These are phyloP conservation scores for Pelargonium hybrid DNA, from an alignment of 441 rosid genomes.

Conservation along the genomic window DNA sequence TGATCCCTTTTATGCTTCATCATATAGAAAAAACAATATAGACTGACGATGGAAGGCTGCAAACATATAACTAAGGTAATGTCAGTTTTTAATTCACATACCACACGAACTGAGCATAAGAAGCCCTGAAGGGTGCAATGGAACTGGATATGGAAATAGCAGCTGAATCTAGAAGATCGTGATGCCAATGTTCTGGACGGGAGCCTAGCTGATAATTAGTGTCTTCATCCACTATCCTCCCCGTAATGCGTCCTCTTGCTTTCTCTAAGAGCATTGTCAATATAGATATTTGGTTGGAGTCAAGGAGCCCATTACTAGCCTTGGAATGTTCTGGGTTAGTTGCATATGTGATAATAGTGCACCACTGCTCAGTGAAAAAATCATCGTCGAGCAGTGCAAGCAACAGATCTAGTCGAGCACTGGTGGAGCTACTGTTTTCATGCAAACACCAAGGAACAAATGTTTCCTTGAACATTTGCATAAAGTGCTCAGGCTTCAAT, in stretches of 20 bases:
- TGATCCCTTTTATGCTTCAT: background rate
- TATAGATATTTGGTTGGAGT: slow-evolving; percentile 29
- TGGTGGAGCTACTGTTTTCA: slow-evolving; percentile 36
- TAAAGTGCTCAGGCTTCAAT: slow-evolving; percentile 36
- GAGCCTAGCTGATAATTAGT: slow-evolving; percentile 32
- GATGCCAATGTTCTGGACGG: slow-evolving; percentile 57
- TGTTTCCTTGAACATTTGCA: slow-evolving; percentile 48
- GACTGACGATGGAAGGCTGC: background rate
- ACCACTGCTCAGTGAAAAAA: slow-evolving; percentile 69
- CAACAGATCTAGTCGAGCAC: slow-evolving; percentile 63
- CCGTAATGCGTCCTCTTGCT: slow-evolving; percentile 46
- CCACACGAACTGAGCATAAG: slow-evolving; percentile 56
- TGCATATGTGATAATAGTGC: slow-evolving; percentile 46
- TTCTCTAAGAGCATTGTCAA: slow-evolving; percentile 60
- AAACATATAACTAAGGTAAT: background rate
- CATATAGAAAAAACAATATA: background rate
- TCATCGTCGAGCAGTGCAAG: slow-evolving; percentile 72
- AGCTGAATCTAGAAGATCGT: slow-evolving; percentile 65
- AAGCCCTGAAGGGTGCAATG: slow-evolving; percentile 30
- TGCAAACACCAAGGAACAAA: slow-evolving; percentile 84
- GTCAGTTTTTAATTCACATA: slow-evolving; percentile 31
- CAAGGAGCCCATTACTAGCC: slow-evolving; percentile 23
- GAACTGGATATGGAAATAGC: slow-evolving; percentile 51
- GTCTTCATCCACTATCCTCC: slow-evolving; percentile 32
- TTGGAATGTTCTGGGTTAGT: slow-evolving; percentile 32